Base-by-base conservation (phyloP, 2,329 filamentous ascomycete species). In the Arthrobotrys conoides region DNA sequence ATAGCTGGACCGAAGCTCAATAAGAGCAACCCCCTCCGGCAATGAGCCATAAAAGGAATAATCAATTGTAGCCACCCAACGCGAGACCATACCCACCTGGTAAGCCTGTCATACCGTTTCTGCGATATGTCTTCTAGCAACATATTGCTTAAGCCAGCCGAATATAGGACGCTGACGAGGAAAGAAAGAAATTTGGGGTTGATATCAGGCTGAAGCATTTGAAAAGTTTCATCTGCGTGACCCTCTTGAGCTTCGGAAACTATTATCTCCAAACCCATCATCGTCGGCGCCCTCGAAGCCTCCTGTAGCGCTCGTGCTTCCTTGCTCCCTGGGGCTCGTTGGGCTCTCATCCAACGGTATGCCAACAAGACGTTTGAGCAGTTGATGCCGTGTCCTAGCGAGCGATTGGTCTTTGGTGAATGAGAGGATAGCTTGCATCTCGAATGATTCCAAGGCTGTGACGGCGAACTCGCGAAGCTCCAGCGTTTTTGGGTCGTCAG, bases 401-500 rank as follows among this genome's bases (percentile, higher is more conserved):
- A 72, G 61, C 10, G 75, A 72, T 33, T 68, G 53, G 18, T 78
- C 68, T 41, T 78, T 72, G 16, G 68, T 78, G 38, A 78, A 68
- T 10, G 75, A 71, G 10, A 68, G 33, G 36, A 78, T 72, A 20
- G 75, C 68, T 33, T 78, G 75, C 68, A 78, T 71, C 48, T 78
- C 75, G 33, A 78, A 78, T 6, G 75, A 78, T 24, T 78, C 75
- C 3, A 78, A 44, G 20, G 68, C 75, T 16, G 63, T 69, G 18
- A 78, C 68, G 36, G 75, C 75, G 41, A 78, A 78, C 30, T 78
- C 75, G 55, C 75, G 75, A 51, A 78, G 64, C 27, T 78, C 75
- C 0, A 72, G 24, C 12, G 63, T 72, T 36, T 65, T 78, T n/a
- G 75, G 75, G 53, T 78, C 75, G 24, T 78, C 75, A 9, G 75